These are phyloP conservation scores for Torulaspora maleeae DNA, from an alignment of 805 yeast species.

Conservation along the genomic window DNA sequence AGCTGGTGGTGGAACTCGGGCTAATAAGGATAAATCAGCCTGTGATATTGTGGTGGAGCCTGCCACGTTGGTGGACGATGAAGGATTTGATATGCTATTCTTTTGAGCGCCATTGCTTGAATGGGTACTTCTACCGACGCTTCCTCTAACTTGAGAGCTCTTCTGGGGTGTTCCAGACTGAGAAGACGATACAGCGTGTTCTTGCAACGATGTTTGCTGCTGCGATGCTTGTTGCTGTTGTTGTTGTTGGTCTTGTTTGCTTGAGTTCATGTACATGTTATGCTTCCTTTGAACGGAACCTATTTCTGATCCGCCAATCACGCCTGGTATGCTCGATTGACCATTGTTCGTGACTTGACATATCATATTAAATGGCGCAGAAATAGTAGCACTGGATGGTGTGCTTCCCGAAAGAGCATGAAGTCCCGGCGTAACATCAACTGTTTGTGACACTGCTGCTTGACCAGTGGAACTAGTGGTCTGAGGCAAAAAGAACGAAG, in stretches of 20 bases:
- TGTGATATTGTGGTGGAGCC: constrained; percentile 33
- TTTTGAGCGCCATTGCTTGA: constrained; percentile 19
- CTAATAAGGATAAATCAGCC: constrained; percentile 64
- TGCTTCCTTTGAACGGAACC: constrained; percentile 11
- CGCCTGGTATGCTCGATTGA: constrained; percentile 22
- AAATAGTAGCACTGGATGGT: constrained; percentile 21
- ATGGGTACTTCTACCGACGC: constrained; percentile 18
- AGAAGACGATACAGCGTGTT: constrained; percentile 9
- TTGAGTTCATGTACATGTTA: constrained; percentile 6
- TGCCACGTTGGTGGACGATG: constrained; percentile 22
- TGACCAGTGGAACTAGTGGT: constrained; percentile 9
- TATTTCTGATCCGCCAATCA: constrained; percentile 11
- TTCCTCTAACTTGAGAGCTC: constrained; percentile 14
- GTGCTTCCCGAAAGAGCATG: constrained; percentile 12
- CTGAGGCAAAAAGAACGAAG: constrained; percentile 24
- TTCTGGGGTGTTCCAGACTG: constrained; percentile 21
- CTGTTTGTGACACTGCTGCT: constrained; percentile 6
- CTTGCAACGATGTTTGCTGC: constrained; percentile 14
- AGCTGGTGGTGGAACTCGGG: constrained; percentile 85
- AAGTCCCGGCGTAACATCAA: constrained; percentile 11
- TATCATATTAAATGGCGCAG: constrained; percentile 35
- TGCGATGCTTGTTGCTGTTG: constrained; percentile 27
- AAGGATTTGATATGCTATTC: constrained; percentile 30
- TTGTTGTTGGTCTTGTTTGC: constrained; percentile 14
- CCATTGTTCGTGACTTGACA: constrained; percentile 20